Evolutionary conservation across 768 basidiomycete species (phyloP), one percentile per base, ranked within the genome.

Genomic region (Peribolospora kevripleyi): DNA sequence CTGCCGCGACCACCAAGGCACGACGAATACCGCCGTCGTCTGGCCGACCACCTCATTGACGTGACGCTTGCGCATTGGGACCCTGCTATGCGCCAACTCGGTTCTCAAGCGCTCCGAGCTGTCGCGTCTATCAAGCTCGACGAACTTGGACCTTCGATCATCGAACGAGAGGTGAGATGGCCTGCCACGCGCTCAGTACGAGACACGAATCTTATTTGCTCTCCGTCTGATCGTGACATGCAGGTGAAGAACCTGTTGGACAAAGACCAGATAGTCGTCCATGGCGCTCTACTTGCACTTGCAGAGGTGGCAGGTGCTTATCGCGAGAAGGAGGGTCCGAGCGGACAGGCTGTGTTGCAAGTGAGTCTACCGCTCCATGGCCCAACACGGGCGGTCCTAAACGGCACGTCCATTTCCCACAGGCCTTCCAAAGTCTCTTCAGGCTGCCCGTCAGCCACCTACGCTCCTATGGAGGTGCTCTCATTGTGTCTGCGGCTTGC

Each of bases 51-150:
- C 64, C 65, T 93, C 46, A 65, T 84, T 45, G 70, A 76, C 58
- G 77, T 81, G 48, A 80, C 81, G 0, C 63, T 91, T 54, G 73
- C 82, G 53, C 91, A 97, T 67, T 95, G 90, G 90, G 90, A 95
- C 63, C 66, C 74, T 3, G 66, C 73, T 37, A 81, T 97, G 76
- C 74, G 90, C 54, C 73, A 76, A 54, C 69, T 86, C 8, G 84
- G 79, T 36, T 77, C 87, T 6, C 74, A 79, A 61, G 81, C 88
- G 8, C 68, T 93, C 55, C 72, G 77, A 48, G 68, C 70, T 10
- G 74, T 93, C 52, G 82, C 25, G 25, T 25, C 25, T 25, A 25
- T 81, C 61, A 68, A 75, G 51, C 65, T 75, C 41, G 77, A 84
- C 64, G 70, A 81, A 9, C 57, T 66, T 10, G 74, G 75, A 25